Conservation (phyloP, 2,329 filamentous ascomycete genomes). For the Penicillium brevicompactum region DNA sequence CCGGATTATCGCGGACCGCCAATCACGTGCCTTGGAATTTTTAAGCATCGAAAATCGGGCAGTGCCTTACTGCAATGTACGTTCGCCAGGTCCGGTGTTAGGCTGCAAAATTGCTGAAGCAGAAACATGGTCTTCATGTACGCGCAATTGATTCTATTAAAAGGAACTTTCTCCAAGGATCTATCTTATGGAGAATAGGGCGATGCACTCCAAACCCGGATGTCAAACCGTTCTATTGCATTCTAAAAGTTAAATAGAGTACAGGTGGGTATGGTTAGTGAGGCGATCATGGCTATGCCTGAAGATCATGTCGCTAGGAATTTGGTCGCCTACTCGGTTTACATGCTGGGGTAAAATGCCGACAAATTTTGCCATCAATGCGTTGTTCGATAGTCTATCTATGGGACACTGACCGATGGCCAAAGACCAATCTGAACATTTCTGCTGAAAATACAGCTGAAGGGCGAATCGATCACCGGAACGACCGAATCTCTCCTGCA, state of each 20-base stretch:
- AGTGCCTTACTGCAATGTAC: conserved; percentile 5
- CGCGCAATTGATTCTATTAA: conserved; percentile 1
- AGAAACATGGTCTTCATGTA: neutral
- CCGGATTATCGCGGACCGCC: neutral
- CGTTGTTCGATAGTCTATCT: neutral
- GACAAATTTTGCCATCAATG: neutral
- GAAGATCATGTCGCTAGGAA: neutral
- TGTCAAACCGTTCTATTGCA: neutral
- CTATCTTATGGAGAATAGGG: neutral
- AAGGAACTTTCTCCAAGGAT: neutral
- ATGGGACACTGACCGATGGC: neutral
- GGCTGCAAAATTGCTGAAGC: conserved; percentile 3
- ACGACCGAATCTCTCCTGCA: neutral
- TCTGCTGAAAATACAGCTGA: neutral
- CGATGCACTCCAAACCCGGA: conserved; percentile 1
- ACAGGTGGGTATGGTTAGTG: neutral
- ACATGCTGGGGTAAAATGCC: neutral
- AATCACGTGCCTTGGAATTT: neutral
- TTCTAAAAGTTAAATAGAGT: neutral
- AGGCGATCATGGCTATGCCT: neutral
- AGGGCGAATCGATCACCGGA: neutral
- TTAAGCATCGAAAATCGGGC: neutral
- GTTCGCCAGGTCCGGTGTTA: conserved; percentile 5
- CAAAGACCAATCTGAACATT: neutral
- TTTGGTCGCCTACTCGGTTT: neutral